Evolutionary conservation across 2,329 filamentous ascomycete species (phyloP).

Genomic region (Colletotrichum sp.): DNA sequence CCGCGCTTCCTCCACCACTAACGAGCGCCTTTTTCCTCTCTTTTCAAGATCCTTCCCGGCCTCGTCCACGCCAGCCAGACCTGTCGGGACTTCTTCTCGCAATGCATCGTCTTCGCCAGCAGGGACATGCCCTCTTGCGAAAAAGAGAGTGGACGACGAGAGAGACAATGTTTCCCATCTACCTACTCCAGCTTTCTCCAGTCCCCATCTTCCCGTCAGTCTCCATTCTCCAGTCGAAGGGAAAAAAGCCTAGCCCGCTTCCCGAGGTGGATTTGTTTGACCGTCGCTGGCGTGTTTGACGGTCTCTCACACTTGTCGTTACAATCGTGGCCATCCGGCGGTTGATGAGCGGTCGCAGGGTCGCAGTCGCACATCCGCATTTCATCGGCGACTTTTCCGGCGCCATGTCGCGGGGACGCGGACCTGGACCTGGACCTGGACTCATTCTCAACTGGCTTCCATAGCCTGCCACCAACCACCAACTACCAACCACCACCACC

Average conservation of each 20-base stretch:
- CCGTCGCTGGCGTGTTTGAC: background rate
- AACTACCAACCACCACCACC: background rate
- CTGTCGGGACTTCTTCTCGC: background rate
- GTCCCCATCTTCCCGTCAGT: background rate
- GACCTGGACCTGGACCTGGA: background rate
- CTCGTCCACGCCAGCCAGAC: background rate
- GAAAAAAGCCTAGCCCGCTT: background rate
- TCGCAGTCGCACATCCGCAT: background rate
- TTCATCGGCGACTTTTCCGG: background rate
- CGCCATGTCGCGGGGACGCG: background rate
- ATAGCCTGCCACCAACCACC: background rate
- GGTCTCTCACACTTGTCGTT: constrained; percentile 2
- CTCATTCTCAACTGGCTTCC: background rate
- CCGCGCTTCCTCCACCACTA: background rate
- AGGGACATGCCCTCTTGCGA: background rate
- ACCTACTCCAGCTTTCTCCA: background rate
- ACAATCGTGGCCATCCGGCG: background rate
- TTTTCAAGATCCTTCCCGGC: background rate
- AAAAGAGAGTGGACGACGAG: background rate
- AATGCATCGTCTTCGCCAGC: background rate
- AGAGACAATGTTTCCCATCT: background rate
- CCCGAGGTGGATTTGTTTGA: background rate
- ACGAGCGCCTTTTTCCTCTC: background rate
- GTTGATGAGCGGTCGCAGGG: constrained; percentile 1
- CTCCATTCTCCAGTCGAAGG: background rate